Conservation (phyloP, 2,329 filamentous ascomycete species). For the Botrytis cinerea region DNA sequence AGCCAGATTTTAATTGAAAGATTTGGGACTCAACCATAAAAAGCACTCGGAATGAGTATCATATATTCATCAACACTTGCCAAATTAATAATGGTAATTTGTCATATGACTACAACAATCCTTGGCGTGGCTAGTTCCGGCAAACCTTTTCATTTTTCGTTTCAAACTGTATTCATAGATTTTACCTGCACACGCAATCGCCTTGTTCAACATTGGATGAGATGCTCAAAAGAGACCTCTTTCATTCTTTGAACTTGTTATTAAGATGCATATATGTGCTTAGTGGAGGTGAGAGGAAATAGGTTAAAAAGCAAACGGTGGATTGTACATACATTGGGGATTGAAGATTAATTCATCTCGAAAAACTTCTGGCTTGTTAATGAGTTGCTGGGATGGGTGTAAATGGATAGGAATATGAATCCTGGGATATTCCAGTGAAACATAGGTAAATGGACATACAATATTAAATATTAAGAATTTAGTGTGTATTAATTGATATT, state of each 20-base stretch:
- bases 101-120: neutral
- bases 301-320: constrained; percentile 1
- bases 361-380: constrained; percentile 14
- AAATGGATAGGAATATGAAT: constrained; percentile 16
- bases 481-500: neutral
- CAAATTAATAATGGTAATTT: neutral
- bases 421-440: constrained; percentile 8
- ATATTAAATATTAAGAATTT: constrained; percentile 11
- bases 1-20: constrained; percentile 18
- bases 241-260: neutral
- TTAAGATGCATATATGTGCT: constrained; percentile 7
- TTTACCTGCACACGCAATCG: constrained; percentile 19
- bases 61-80: neutral
- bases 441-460: constrained; percentile 12
- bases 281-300: neutral
- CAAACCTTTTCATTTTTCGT: constrained; percentile 1
- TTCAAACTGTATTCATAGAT: constrained; percentile 25
- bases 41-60: constrained; percentile 1
- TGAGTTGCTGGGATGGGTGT: constrained; percentile 12
- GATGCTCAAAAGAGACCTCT: constrained; percentile 18
- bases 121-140: neutral
- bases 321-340: constrained; percentile 18
- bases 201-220: constrained; percentile 13
- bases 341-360: neutral
- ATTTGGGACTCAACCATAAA: neutral